Evolutionary conservation across 2,329 filamentous ascomycete genomes (phyloP).

Genomic region (Rhynchosporium secalis): DNA sequence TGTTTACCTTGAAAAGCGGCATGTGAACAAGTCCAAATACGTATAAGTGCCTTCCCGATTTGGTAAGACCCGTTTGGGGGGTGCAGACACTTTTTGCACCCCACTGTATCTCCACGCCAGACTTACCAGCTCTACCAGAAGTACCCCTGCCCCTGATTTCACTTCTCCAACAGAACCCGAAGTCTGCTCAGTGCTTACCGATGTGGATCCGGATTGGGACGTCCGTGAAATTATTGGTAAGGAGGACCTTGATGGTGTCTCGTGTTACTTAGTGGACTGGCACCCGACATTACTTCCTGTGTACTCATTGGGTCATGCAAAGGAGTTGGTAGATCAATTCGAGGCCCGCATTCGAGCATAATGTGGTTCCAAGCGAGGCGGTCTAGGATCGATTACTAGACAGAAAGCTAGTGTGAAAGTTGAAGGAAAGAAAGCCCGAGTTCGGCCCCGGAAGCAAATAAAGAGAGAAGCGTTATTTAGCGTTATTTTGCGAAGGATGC

Average conservation of each 20-base stretch:
- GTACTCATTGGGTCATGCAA: constrained; percentile 3
- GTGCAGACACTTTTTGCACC: no score
- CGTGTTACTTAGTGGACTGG: constrained; percentile 6
- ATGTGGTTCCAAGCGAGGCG: not conserved
- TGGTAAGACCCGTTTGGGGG: no score
- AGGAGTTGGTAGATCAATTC: constrained; percentile 6
- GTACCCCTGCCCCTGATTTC: not conserved
- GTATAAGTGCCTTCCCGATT: not conserved
- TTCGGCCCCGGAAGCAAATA: not conserved
- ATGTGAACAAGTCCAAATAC: no score
- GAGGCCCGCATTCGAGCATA: not conserved
- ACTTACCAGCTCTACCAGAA: constrained; percentile 6
- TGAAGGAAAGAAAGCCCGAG: not conserved
- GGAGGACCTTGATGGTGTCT: constrained; percentile 4
- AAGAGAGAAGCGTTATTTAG: no score
- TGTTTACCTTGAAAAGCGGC: no score
- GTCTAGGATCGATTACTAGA: not conserved
- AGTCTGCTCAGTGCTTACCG: constrained; percentile 1
- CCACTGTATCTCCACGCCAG: not conserved
- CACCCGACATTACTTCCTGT: not conserved
- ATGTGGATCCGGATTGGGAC: constrained; percentile 3
- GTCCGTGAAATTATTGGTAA: constrained; percentile 6
- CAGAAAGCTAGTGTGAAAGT: not conserved
- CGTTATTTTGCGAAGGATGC: no score
- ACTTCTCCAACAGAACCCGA: constrained; percentile 2